Base-by-base conservation (phyloP, 148 eudicot species). In the Camellia granthamiana region DNA sequence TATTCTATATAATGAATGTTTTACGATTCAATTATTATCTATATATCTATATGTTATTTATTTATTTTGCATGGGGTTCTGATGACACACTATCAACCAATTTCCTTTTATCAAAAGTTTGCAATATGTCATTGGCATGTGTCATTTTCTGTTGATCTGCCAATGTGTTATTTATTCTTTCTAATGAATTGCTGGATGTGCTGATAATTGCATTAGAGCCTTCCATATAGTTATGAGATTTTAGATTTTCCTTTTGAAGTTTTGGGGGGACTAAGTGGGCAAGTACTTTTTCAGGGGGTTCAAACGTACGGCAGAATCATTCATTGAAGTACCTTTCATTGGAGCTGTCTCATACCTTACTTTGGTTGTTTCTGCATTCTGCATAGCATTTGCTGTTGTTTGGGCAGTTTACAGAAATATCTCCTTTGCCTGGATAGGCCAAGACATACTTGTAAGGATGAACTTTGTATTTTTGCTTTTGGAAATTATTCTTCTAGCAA, bases 361-460 rank as follows among this genome's bases (percentile, higher is more conserved):
- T 58, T 81, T 92, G 87, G 91, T 91, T 51, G 94, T 94, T 70
- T 80, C 90, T 72, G 96, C 98, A 78, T 94, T 94, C 85, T 94
- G 98, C 89, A 87, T 94, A 79, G 79, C 86, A 69, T 92, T 94
- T 83, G 90, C 96, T 15, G 86, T 76, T 67, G 47, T 92, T 58
- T 94, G 98, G 98, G 98, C 91, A 54, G 88, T 92, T 47, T 84
- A 87, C 78, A 86, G 96, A 52, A 21, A 87, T 78, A 73, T 19
- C 62, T 81, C 83, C 74, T 85, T 90, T 85, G 98, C 88, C 77
- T 94, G 98, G 98, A 92, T 94, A 51, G 98, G 98, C 77, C 98
- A 94, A 85, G 98, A 94, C 85, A 81, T 94, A 86, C 98, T 94
- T 82, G 98, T 94, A 89, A 92, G 92, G 75, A 86, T 44, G 3